A percentile compares a stretch with the other conserved stretches of the same genome.
phyloP scores from a whole-genome alignment of 2,329 filamentous ascomycete genomes.

The Hymenoscyphus infarciens region DNA sequence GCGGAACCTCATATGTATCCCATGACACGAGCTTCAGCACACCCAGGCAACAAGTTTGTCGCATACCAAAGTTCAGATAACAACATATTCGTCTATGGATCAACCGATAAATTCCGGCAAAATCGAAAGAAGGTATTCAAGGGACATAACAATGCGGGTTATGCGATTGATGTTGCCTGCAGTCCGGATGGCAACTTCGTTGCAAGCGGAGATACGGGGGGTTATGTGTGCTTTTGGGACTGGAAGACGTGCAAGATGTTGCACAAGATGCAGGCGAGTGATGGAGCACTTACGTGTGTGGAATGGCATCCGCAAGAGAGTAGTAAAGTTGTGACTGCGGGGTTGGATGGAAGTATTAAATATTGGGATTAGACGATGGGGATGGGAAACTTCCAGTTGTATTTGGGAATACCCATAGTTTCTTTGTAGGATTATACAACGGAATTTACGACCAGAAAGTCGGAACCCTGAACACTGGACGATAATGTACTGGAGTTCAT shows the following conservation, averaged over 20 bases:
- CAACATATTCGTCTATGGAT: conserved; percentile 92
- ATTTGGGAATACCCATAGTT: neutral
- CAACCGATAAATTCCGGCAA: conserved; percentile 92
- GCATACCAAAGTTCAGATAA: conserved; percentile 94
- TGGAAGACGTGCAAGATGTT: conserved; percentile 99
- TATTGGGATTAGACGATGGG: conserved; percentile 73
- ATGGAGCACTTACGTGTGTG: conserved; percentile 77
- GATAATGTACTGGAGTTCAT: neutral
- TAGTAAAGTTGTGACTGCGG: conserved; percentile 87
- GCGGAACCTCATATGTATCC: conserved; percentile 98
- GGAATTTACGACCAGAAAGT: neutral
- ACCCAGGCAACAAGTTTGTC: conserved; percentile 90
- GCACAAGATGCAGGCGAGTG: conserved; percentile 86
- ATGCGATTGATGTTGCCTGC: conserved; percentile 84
- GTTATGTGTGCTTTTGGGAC: conserved; percentile 95
- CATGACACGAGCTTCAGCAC: conserved; percentile 78
- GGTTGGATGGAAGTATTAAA: conserved; percentile 81
- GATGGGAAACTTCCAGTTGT: neutral
- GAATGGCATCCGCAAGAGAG: conserved; percentile 98
- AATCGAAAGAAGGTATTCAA: conserved; percentile 96
- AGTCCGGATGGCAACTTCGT: conserved; percentile 91
- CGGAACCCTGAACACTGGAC: neutral
- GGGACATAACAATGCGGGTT: conserved; percentile 93
- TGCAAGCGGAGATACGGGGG: conserved; percentile 79
- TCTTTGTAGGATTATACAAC: neutral